A percentile compares a stretch with the other conserved stretches of the same genome.
These are phyloP conservation scores for Mangifera indica DNA, from an alignment of 345 rosid genomes.

Conservation along the genomic window DNA sequence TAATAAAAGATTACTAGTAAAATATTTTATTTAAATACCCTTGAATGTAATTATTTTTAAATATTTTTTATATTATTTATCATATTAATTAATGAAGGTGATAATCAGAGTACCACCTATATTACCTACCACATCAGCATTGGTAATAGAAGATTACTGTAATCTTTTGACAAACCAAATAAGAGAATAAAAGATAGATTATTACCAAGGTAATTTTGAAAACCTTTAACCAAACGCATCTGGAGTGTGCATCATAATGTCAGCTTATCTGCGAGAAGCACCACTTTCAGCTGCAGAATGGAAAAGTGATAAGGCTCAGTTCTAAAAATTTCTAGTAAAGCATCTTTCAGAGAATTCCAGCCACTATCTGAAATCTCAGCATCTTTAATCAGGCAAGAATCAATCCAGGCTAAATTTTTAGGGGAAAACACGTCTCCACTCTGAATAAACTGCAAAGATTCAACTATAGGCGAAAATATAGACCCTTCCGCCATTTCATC, in stretches of 20 bases:
- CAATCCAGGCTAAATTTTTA: constrained; percentile 67
- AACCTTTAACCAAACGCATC: background rate
- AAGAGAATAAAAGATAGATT: background rate
- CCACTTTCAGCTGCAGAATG: constrained; percentile 21
- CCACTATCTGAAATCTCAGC: constrained; percentile 40
- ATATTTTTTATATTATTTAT: no score
- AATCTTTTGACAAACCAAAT: no score
- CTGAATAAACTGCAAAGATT: constrained; percentile 27
- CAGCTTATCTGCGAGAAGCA: constrained; percentile 19
- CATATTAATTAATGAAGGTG: no score
- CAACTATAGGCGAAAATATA: constrained; percentile 21
- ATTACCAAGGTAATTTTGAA: background rate
- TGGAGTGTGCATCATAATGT: constrained; percentile 21
- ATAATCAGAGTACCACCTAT: no score
- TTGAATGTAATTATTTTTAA: no score
- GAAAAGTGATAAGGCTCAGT: constrained; percentile 32
- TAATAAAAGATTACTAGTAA: no score
- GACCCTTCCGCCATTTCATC: constrained; percentile 28
- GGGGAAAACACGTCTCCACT: constrained; percentile 37
- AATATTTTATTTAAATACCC: no score
- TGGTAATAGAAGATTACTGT: no score
- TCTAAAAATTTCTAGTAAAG: constrained; percentile 50
- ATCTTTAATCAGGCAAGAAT: constrained; percentile 58
- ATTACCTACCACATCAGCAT: no score
- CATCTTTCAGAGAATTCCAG: constrained; percentile 55